Evolutionary conservation across 345 rosid species (phyloP).

Genomic region (Sisymbrium altissimum): DNA sequence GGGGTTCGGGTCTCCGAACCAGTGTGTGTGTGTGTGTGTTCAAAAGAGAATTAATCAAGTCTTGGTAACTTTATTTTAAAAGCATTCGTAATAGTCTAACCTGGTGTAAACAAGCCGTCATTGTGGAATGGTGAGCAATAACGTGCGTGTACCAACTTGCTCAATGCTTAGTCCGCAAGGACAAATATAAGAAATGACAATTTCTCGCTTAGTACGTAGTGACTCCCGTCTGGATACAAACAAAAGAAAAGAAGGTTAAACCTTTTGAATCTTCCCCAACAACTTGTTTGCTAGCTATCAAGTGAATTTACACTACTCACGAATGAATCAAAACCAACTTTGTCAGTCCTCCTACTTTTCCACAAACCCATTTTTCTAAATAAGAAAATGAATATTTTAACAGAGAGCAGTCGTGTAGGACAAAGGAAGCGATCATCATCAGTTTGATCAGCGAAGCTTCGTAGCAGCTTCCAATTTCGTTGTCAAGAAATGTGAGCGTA

Average conservation of each 20-base stretch:
- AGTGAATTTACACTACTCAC: conserved; percentile 5
- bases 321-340: conserved; percentile 16
- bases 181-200: background rate
- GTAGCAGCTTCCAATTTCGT: conserved; percentile 25
- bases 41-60: background rate
- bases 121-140: conserved; percentile 19
- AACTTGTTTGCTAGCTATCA: conserved; percentile 1
- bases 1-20: conserved; percentile 9
- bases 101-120: conserved; percentile 32
- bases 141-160: conserved; percentile 28
- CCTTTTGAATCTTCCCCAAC: conserved; percentile 22
- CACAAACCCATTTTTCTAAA: background rate
- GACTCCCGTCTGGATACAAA: background rate
- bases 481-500: conserved; percentile 22
- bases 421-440: background rate
- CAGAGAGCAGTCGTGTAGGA: conserved; percentile 4
- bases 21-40: background rate
- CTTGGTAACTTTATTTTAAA: background rate
- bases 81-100: background rate
- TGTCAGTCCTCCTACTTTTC: conserved; percentile 14
- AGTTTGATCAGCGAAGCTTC: conserved; percentile 19
- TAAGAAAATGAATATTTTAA: background rate
- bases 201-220: background rate
- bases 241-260: background rate
- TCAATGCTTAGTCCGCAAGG: conserved; percentile 2